Percentiles rank a stretch among this genome's conserved stretches.
Conservation (phyloP, 1,284 basidiomycete genomes). For the Malassezia obtusa region DNA sequence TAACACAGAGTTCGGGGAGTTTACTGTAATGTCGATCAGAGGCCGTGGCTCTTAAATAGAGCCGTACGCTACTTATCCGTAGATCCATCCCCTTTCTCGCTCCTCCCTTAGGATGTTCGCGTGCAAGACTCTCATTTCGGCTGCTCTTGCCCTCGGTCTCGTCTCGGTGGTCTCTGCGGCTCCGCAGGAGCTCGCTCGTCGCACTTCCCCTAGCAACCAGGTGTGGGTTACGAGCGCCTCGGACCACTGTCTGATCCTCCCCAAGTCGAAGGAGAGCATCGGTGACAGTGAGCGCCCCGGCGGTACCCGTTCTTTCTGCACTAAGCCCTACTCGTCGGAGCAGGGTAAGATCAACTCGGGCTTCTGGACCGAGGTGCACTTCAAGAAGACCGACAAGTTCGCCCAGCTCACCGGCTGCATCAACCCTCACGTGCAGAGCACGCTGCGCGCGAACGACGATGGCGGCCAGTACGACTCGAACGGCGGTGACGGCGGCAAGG, state of each 20-base stretch:
- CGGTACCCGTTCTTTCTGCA: conserved; percentile 14
- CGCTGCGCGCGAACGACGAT: conserved; percentile 23
- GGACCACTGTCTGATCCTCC: conserved; percentile 20
- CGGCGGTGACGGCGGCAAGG: conserved; percentile 37
- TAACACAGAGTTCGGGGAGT: not conserved
- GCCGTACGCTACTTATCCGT: too few species aligned
- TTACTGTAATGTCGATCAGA: not conserved
- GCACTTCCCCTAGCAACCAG: conserved; percentile 10
- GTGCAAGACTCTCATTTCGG: conserved; percentile 3
- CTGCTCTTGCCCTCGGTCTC: not conserved
- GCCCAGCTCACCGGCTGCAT: conserved; percentile 25
- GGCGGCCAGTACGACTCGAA: conserved; percentile 45
- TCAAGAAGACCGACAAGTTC: conserved; percentile 20
- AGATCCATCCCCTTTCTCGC: not conserved
- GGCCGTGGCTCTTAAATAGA: not conserved
- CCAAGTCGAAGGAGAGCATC: conserved; percentile 5
- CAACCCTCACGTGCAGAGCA: conserved; percentile 16
- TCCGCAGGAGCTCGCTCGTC: conserved; percentile 5
- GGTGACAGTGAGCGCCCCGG: conserved; percentile 19
- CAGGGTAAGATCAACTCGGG: conserved; percentile 15
- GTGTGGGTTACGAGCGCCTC: conserved; percentile 16
- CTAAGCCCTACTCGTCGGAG: conserved; percentile 7
- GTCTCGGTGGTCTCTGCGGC: conserved; percentile 3
- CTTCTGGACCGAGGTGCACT: conserved; percentile 20
- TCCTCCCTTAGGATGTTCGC: conserved; percentile 1